phyloP scores from a whole-genome alignment of 169 alveolate genomes.

The Cryptosporidium canis region DNA sequence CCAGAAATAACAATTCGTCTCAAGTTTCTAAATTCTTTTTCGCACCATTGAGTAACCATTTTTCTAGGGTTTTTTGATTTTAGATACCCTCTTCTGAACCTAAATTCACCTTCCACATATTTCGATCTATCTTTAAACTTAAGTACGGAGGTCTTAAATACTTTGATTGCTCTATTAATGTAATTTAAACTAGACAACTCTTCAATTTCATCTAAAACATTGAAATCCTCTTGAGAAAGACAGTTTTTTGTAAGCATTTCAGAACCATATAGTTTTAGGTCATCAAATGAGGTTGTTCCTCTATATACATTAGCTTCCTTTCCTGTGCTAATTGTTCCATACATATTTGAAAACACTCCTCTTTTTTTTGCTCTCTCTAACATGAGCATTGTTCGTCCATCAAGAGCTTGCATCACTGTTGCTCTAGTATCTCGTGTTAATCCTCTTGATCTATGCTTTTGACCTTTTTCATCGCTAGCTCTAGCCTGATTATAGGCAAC shows the following conservation, averaged over 20 bases:
- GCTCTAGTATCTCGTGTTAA: slow-evolving; percentile 94
- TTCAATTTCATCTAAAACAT: slow-evolving; percentile 37
- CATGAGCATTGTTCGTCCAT: slow-evolving; percentile 92
- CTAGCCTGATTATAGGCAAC: slow-evolving; percentile 50
- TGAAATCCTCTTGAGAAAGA: slow-evolving; percentile 73
- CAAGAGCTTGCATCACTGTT: slow-evolving; percentile 96
- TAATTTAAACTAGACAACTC: slow-evolving; percentile 64
- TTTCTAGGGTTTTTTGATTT: slow-evolving; percentile 96
- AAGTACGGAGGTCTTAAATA: slow-evolving; percentile 97
- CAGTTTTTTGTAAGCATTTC: slow-evolving; percentile 71
- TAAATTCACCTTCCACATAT: slow-evolving; percentile 98
- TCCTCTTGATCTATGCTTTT: slow-evolving; percentile 78
- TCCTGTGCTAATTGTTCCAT: slow-evolving; percentile 97
- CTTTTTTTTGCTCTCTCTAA: slow-evolving; percentile 89
- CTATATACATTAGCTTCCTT: slow-evolving; percentile 97
- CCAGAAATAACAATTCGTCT: slow-evolving; percentile 91
- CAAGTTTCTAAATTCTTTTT: slow-evolving; percentile 97
- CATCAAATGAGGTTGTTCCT: slow-evolving; percentile 76
- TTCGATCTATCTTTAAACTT: slow-evolving; percentile 97
- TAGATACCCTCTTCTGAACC: slow-evolving; percentile 96
- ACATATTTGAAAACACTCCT: slow-evolving; percentile 88
- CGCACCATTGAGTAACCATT: slow-evolving; percentile 99
- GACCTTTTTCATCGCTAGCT: slow-evolving; percentile 70
- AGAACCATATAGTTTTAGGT: slow-evolving; percentile 28
- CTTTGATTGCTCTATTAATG: slow-evolving; percentile 94